Evolutionary conservation across 495 filamentous ascomycete genomes (phyloP).

Genomic region (Schizothecium vesticola): DNA sequence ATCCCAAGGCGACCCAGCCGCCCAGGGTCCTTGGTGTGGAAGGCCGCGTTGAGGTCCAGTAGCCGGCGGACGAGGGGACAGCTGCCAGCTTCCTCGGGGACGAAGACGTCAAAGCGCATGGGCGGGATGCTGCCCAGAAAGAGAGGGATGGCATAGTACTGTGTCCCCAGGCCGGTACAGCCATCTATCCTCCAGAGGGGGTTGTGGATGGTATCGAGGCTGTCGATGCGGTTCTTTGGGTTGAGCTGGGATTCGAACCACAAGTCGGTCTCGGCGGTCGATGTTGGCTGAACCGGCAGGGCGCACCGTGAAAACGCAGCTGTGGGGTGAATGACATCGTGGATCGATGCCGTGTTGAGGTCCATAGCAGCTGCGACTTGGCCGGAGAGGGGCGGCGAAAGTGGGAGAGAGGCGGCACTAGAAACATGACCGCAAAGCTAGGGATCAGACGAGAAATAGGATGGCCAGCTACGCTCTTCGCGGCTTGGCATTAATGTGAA

Average conservation of each 20-base stretch:
- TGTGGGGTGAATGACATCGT: constrained; percentile 45
- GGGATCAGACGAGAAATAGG: neutral
- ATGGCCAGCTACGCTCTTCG: neutral
- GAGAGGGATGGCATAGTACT: constrained; percentile 43
- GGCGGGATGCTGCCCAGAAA: constrained; percentile 37
- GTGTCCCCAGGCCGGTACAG: constrained; percentile 45
- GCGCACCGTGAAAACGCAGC: constrained; percentile 35
- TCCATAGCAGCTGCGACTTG: constrained; percentile 31
- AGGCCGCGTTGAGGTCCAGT: constrained; percentile 39
- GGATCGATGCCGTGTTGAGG: constrained; percentile 36
- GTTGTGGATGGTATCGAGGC: constrained; percentile 34
- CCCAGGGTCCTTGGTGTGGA: constrained; percentile 42
- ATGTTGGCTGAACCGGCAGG: neutral
- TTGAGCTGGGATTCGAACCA: constrained; percentile 43
- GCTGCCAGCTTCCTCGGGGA: constrained; percentile 33
- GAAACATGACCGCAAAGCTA: neutral
- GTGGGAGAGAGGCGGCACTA: neutral
- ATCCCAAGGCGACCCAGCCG: constrained; percentile 39
- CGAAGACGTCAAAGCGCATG: constrained; percentile 46
- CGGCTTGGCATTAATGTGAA: neutral
- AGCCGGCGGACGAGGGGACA: constrained; percentile 34
- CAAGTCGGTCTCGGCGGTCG: neutral
- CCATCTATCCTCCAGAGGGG: constrained; percentile 46
- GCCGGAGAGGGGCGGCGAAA: neutral
- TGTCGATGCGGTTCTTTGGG: constrained; percentile 48